These are phyloP conservation scores for Collybia mongolica DNA, from an alignment of 768 basidiomycete genomes.

Conservation along the genomic window DNA sequence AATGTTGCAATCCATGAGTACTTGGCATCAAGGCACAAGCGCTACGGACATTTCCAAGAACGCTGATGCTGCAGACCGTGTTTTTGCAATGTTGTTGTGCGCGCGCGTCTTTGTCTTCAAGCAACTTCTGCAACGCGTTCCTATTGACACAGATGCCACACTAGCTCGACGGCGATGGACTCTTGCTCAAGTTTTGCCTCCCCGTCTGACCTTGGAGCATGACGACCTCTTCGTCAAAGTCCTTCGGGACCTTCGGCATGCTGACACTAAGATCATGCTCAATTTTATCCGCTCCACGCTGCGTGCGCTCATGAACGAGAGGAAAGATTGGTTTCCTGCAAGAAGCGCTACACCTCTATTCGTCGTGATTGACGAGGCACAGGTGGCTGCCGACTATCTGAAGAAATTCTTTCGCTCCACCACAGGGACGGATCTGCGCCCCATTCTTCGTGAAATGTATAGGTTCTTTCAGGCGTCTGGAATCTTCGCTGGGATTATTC, in stretches of 20 bases:
- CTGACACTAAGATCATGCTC: no score
- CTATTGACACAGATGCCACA: background rate
- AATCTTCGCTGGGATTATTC: conserved; percentile 8
- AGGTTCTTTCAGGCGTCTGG: conserved; percentile 2
- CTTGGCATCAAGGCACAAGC: conserved; percentile 6
- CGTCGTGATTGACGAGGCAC: conserved; percentile 9
- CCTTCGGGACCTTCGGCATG: background rate
- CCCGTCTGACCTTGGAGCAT: background rate
- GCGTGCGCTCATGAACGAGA: conserved; percentile 1
- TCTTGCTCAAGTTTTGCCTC: background rate
- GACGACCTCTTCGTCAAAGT: background rate
- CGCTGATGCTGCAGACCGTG: conserved; percentile 1
- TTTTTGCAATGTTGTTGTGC: conserved; percentile 11
- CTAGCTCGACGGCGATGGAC: conserved; percentile 10
- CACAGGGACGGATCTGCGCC: conserved; percentile 6
- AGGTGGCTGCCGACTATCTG: conserved; percentile 9
- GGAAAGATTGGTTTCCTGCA: no score
- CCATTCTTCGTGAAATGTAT: conserved; percentile 9
- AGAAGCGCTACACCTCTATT: no score
- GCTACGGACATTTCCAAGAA: conserved; percentile 5
- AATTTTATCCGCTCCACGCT: background rate
- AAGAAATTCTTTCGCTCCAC: conserved; percentile 9
- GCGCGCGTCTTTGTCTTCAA: conserved; percentile 12
- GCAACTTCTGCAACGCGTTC: conserved; percentile 8
- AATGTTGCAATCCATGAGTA: background rate